Percentiles rank a stretch among this genome's conserved stretches.
These are phyloP conservation scores for Sphagnum tenellum DNA, from an alignment of 225 moss, liverwort and hornwort genomes.

Conservation along the genomic window DNA sequence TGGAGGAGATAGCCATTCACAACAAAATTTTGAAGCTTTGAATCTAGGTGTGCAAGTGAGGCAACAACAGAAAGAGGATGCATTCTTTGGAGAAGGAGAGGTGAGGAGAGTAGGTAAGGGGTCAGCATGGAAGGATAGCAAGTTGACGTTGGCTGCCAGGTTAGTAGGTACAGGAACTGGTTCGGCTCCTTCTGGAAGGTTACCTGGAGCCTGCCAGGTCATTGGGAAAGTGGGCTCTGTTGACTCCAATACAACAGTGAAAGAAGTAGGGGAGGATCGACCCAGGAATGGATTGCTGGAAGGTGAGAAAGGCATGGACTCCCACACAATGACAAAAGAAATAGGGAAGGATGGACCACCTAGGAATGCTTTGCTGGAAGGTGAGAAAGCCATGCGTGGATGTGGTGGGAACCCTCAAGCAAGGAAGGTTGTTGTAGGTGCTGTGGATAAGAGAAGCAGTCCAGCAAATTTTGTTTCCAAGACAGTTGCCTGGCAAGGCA, in stretches of 20 bases:
- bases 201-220: constrained; percentile 9
- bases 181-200: constrained; percentile 14
- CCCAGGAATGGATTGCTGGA: constrained; percentile 10
- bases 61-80: constrained; percentile 36
- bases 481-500: constrained; percentile 62
- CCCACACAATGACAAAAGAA: no score
- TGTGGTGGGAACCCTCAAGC: constrained; percentile 15
- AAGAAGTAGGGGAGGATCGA: constrained; percentile 31
- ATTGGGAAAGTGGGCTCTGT: constrained; percentile 7
- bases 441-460: constrained; percentile 10
- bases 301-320: constrained; percentile 9
- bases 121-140: constrained; percentile 44
- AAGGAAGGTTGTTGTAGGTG: constrained; percentile 18
- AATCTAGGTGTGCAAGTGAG: constrained; percentile 41
- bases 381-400: constrained; percentile 9
- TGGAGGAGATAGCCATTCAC: constrained; percentile 26
- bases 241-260: constrained; percentile 16
- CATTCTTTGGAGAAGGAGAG: constrained; percentile 26
- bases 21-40: constrained; percentile 25
- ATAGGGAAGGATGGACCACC: constrained; percentile 21
- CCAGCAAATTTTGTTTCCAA: constrained; percentile 21
- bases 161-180: constrained; percentile 20
- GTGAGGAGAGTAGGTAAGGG: constrained; percentile 35
- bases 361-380: constrained; percentile 10
- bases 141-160: constrained; percentile 14